Conservation (phyloP, 169 alveolate species). For the Cryptosporidium ubiquitum region DNA sequence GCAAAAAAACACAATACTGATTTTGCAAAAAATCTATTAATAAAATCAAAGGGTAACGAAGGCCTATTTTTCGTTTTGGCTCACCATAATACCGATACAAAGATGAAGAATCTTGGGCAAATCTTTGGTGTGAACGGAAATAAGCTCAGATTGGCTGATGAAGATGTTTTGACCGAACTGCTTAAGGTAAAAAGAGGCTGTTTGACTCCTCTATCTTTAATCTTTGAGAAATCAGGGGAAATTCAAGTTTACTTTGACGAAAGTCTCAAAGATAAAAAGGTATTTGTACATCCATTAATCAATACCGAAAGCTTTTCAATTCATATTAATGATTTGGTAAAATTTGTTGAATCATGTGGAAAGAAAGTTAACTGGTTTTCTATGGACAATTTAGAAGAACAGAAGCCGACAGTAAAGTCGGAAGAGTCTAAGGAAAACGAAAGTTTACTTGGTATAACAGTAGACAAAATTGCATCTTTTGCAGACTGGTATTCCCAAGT, state of each 20-base stretch:
- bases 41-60: conserved; percentile 74
- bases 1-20: conserved; percentile 24
- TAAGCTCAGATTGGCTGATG: conserved; percentile 76
- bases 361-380: conserved; percentile 58
- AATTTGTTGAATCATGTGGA: conserved; percentile 73
- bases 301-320: conserved; percentile 78
- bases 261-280: conserved; percentile 26
- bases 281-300: conserved; percentile 76
- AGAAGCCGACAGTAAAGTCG: conserved; percentile 72
- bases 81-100: conserved; percentile 75
- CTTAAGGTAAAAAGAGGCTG: conserved; percentile 66
- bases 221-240: conserved; percentile 54
- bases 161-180: conserved; percentile 37
- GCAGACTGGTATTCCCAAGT: conserved; percentile 92
- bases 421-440: conserved; percentile 74
- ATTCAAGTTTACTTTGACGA: conserved; percentile 73
- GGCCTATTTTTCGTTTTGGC: conserved; percentile 66
- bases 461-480: conserved; percentile 83
- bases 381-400: conserved; percentile 76
- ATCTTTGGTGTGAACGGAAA: conserved; percentile 59
- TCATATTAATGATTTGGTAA: conserved; percentile 57
- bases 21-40: conserved; percentile 75
- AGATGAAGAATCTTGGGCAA: conserved; percentile 74
- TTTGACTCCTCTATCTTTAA: conserved; percentile 74
- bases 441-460: conserved; percentile 83